These are phyloP conservation scores for Podaxis sp. DNA, from an alignment of 768 basidiomycete genomes.

Conservation along the genomic window DNA sequence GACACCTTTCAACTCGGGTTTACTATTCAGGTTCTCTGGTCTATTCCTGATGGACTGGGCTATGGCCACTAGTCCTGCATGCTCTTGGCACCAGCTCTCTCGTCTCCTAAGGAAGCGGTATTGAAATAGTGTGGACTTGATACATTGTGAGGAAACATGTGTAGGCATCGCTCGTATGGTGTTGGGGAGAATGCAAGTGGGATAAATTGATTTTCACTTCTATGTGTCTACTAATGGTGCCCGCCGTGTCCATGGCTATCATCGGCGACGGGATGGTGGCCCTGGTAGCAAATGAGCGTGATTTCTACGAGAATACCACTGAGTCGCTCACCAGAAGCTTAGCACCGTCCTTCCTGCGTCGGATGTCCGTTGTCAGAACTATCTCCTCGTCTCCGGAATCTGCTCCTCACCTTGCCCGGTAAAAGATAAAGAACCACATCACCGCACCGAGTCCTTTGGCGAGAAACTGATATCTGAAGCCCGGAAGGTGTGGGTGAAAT, in stretches of 20 bases:
- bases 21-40: not conserved
- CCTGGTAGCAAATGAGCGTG: conserved; percentile 33
- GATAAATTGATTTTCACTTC: conserved; percentile 1
- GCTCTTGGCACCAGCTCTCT: not conserved
- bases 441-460: conserved; percentile 85
- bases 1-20: not conserved
- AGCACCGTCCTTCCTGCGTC: conserved; percentile 67
- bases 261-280: conserved; percentile 45
- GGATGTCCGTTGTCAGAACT: not conserved
- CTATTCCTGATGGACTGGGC: too few relatives aligned
- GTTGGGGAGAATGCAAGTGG: conserved; percentile 6
- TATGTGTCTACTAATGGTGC: conserved; percentile 37
- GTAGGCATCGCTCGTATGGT: not conserved
- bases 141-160: not conserved
- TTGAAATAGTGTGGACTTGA: not conserved
- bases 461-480: conserved; percentile 72
- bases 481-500: conserved; percentile 87
- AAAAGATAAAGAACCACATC: conserved; percentile 99
- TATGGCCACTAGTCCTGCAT: not conserved
- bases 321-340: conserved; percentile 59
- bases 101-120: not conserved
- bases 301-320: conserved; percentile 1
- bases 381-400: not conserved
- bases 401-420: conserved; percentile 77
- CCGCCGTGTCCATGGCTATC: conserved; percentile 34